Conservation (phyloP, 2,329 filamentous ascomycete genomes). For the Aspergillus ochraceoroseus region DNA sequence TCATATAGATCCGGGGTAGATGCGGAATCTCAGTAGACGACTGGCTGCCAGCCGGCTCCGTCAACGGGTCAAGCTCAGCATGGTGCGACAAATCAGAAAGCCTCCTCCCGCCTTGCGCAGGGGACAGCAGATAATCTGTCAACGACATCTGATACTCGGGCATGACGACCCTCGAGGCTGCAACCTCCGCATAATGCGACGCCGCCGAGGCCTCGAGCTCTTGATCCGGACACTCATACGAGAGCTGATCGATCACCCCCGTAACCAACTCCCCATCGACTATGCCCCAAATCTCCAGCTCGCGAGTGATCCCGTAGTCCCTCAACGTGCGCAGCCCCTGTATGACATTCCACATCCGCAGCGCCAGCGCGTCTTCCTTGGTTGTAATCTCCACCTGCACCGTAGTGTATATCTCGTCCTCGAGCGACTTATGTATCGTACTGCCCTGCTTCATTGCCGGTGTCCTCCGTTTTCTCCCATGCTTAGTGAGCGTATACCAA, state of each 20-base stretch:
- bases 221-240: constrained; percentile 68
- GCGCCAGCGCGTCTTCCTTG: constrained; percentile 75
- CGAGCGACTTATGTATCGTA: constrained; percentile 73
- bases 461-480: constrained; percentile 70
- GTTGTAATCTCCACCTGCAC: constrained; percentile 67
- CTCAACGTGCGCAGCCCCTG: constrained; percentile 72
- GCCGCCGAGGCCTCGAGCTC: constrained; percentile 60
- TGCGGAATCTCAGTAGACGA: constrained; percentile 22
- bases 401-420: constrained; percentile 76
- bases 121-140: constrained; percentile 42
- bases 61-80: constrained; percentile 11
- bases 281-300: constrained; percentile 79
- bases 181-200: constrained; percentile 37
- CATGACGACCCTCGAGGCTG: constrained; percentile 33
- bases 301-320: constrained; percentile 66
- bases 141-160: constrained; percentile 46
- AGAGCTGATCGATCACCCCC: constrained; percentile 84
- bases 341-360: constrained; percentile 86
- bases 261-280: constrained; percentile 78
- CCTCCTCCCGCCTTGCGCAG: constrained; percentile 34
- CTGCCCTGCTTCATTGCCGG: constrained; percentile 78
- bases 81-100: constrained; percentile 32
- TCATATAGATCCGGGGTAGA: constrained; percentile 60
- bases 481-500: constrained; percentile 74
- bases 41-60: constrained; percentile 17